Conservation (phyloP, 2,329 filamentous ascomycete species). For the Aspergillus unguis region DNA sequence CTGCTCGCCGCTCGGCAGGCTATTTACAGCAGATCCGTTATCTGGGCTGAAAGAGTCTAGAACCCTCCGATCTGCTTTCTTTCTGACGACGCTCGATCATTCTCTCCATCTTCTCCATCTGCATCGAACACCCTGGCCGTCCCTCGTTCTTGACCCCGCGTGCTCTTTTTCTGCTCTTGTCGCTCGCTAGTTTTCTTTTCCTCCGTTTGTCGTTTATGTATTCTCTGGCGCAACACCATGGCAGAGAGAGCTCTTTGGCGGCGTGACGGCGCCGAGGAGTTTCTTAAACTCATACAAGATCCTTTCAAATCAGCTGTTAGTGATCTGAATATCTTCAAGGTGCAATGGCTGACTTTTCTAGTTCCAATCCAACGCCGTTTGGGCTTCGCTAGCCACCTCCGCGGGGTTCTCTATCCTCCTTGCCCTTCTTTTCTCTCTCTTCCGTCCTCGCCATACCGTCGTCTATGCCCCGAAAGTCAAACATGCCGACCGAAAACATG, state of each 20-base stretch:
- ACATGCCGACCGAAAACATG: conserved; percentile 84
- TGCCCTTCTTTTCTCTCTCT: conserved; percentile 76
- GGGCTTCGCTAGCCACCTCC: conserved; percentile 76
- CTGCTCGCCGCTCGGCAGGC: not conserved
- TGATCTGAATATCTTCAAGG: conserved; percentile 7
- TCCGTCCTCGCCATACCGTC: conserved; percentile 85
- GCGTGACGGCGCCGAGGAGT: conserved; percentile 35
- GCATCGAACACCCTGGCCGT: not conserved
- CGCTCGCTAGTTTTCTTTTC: conserved; percentile 15
- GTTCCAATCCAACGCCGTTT: conserved; percentile 62
- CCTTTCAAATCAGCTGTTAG: conserved; percentile 45
- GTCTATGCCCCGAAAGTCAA: conserved; percentile 95
- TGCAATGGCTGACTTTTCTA: conserved; percentile 26
- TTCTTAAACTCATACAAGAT: conserved; percentile 44
- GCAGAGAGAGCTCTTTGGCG: conserved; percentile 23
- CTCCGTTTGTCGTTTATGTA: not conserved
- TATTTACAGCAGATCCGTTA: conserved; percentile 6
- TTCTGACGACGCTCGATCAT: not conserved
- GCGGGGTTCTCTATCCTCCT: conserved; percentile 70
- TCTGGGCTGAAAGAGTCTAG: conserved; percentile 11
- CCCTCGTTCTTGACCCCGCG: not conserved
- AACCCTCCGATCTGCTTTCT: conserved; percentile 8
- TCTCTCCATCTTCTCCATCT: not conserved
- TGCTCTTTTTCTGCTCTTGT: conserved; percentile 9
- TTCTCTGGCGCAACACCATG: conserved; percentile 23